These are phyloP conservation scores for Kwoniella sp. DNA, from an alignment of 768 basidiomycete species.

Conservation along the genomic window DNA sequence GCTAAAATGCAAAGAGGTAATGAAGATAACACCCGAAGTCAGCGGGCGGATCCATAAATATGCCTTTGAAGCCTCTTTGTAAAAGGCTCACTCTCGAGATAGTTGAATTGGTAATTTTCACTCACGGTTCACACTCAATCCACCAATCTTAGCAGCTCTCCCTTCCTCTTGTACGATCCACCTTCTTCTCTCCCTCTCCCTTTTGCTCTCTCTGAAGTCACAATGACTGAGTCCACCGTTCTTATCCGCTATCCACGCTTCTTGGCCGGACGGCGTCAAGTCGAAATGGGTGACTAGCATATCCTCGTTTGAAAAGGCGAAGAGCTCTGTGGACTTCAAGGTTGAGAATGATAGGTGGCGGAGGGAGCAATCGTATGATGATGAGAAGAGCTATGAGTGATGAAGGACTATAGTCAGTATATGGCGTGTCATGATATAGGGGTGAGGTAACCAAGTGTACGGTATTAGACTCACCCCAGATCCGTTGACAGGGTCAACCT, in stretches of 20 bases:
- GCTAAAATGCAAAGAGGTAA: constrained; percentile 30
- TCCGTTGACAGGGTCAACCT: constrained; percentile 54
- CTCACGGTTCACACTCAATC: constrained; percentile 54
- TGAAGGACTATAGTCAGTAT: constrained; percentile 1
- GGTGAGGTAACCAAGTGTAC: too few species aligned
- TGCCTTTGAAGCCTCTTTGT: too few species aligned
- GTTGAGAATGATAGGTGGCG: constrained; percentile 55
- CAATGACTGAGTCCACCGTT: constrained; percentile 54
- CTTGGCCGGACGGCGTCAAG: constrained; percentile 49
- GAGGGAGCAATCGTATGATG: constrained; percentile 58
- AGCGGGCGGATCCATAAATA: too few species aligned
- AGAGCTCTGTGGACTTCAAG: constrained; percentile 53
- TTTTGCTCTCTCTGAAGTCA: constrained; percentile 47
- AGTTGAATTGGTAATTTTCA: too few species aligned
- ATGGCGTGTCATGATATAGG: too few species aligned
- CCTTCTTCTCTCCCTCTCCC: constrained; percentile 37
- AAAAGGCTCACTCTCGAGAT: too few species aligned
- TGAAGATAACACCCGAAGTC: not conserved
- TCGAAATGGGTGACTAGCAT: constrained; percentile 57
- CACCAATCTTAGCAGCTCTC: constrained; percentile 54
- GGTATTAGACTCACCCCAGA: constrained; percentile 48
- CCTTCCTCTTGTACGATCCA: constrained; percentile 48
- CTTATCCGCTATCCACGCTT: constrained; percentile 53
- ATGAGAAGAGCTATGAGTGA: constrained; percentile 51
- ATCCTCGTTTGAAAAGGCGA: constrained; percentile 55